Base-by-base conservation (phyloP, 176 grass and related monocot genomes). In the Secale cereale region DNA sequence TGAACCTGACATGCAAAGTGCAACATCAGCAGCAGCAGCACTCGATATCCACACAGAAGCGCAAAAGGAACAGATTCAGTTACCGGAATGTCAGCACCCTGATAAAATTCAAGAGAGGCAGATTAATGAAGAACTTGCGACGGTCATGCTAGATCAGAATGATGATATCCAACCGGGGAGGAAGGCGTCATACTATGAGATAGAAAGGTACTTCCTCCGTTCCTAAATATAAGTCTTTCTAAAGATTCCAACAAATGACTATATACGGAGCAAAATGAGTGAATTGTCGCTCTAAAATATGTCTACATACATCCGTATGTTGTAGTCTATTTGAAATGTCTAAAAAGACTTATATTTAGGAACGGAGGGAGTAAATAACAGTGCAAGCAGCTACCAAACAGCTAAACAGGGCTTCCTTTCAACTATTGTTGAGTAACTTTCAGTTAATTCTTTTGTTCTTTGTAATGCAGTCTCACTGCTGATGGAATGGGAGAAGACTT, bases 381-480 rank as follows among this genome's bases (percentile, higher is more conserved):
- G 0, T 4, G 9, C n/a, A 13, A 35, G 45, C 15, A 15, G 10
- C n/a, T 82, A 75, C 28, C n/a, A 0, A 56, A 56, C 17, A 56
- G 17, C 50, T 56, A 56, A 67, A 22, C 16, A 16, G 6, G 45
- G 1, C 27, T 37, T 56, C 8, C 79, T 23, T 50, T 46, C 0
- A 22, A 54, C 26, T 33, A 2, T 8, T 57, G 6, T 6, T 13
- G 11, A 85, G 16, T 15, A 3, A n/a, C 15, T 70, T 32, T 70
- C 9, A 54, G 48, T 50, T 50, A 16, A 30, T 48, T 10, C 29
- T 19, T 10, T 1, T 16, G 28, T 33, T 65, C 7, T 83, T 63
- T 57, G 13, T 59, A 79, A 45, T 74, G 73, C 86, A 92, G 94
- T 48, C 25, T 43, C 54, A 78, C 32, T 86, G 83, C 45, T 9